Evolutionary conservation across 108 stramenopile species (phyloP).

Genomic region (Schizochytrium sp.): DNA sequence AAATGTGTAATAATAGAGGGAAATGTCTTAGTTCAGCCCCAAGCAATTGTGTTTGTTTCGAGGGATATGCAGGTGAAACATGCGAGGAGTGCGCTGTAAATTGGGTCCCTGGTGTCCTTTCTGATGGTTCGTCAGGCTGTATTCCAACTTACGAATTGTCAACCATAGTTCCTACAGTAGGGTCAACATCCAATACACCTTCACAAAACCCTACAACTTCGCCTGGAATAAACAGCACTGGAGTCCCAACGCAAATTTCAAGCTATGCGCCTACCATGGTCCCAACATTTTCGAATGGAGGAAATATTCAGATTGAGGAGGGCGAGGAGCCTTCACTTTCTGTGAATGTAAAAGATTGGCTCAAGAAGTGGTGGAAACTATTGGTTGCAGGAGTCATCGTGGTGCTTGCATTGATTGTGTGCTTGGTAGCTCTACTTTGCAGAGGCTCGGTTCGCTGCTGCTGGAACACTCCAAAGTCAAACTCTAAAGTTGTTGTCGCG

Average conservation of each 20-base stretch:
- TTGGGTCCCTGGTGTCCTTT: not conserved
- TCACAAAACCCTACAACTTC: too few relatives aligned
- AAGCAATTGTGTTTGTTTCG: not conserved
- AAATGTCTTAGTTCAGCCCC: not conserved
- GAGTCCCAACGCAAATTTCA: too few relatives aligned
- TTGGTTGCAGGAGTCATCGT: too few relatives aligned
- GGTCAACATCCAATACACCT: too few relatives aligned
- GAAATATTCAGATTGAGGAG: too few relatives aligned
- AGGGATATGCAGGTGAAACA: conserved; percentile 11
- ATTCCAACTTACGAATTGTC: not conserved
- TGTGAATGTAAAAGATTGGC: too few relatives aligned
- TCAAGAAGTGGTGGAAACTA: too few relatives aligned
- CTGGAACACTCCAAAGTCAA: not conserved
- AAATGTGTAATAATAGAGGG: not conserved
- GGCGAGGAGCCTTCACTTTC: too few relatives aligned
- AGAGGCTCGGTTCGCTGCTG: not conserved
- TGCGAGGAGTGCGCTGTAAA: not conserved
- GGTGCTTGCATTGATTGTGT: not conserved
- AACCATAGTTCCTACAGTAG: not conserved
- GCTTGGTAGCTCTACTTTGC: not conserved
- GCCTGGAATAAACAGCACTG: too few relatives aligned
- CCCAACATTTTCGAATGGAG: too few relatives aligned
- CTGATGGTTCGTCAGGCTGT: not conserved
- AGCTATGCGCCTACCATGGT: too few relatives aligned
- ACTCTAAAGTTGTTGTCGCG: not conserved